Evolutionary conservation across 78 protist species (phyloP).

Genomic region (Acrasis kona): DNA sequence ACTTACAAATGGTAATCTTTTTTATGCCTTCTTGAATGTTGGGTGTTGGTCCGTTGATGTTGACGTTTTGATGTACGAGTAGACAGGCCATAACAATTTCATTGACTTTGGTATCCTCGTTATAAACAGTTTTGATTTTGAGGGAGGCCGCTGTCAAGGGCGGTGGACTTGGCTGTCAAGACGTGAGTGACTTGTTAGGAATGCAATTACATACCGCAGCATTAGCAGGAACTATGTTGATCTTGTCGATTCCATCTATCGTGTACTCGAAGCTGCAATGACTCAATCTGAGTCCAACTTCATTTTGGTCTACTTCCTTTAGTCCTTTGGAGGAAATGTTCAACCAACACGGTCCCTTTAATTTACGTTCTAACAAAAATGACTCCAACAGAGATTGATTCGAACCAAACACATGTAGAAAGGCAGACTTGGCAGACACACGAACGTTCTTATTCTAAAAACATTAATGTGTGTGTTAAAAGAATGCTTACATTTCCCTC

Average conservation of each 20-base stretch:
- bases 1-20: neutral
- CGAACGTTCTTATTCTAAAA: neutral
- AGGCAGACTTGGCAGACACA: constrained; percentile 6
- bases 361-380: constrained; percentile 51
- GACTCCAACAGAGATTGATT: constrained; percentile 45
- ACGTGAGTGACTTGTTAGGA: neutral
- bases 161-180: neutral
- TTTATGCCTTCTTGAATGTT: too few species aligned
- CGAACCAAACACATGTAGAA: constrained; percentile 64
- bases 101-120: neutral
- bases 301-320: neutral
- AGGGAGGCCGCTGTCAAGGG: neutral
- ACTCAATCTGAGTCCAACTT: neutral
- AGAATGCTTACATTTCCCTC: neutral
- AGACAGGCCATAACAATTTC: neutral
- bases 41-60: neutral
- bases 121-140: neutral
- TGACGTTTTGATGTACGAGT: neutral
- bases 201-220: neutral
- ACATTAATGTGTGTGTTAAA: neutral
- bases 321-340: neutral
- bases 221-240: neutral
- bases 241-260: neutral
- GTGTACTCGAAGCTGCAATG: neutral
- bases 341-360: constrained; percentile 91